A percentile compares a stretch with the other conserved stretches of the same genome.
Conservation (phyloP, 306 rosid genomes). For the Rubus parviflorus region DNA sequence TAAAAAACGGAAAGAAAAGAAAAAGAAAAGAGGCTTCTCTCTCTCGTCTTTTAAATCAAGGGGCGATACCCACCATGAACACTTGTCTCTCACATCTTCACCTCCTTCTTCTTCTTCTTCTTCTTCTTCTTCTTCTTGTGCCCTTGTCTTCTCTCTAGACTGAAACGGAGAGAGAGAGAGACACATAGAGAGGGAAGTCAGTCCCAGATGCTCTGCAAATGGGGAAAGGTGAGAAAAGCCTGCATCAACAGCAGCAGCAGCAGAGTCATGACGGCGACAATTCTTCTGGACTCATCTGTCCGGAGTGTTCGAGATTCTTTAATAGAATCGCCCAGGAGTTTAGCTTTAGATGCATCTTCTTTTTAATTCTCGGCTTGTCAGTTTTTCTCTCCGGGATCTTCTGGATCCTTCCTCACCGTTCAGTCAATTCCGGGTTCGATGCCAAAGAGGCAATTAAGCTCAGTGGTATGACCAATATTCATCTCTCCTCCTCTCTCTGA, state of each 20-base stretch:
- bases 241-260: slow-evolving; percentile 39
- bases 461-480: slow-evolving; percentile 45
- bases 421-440: slow-evolving; percentile 42
- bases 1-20: background rate
- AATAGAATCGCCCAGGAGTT: slow-evolving; percentile 33
- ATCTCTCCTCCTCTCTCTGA: background rate
- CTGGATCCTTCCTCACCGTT: slow-evolving; percentile 68
- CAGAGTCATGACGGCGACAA: slow-evolving; percentile 24
- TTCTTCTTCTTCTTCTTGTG: slow-evolving; percentile 8
- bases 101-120: slow-evolving; percentile 20
- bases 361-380: slow-evolving; percentile 55
- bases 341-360: slow-evolving; percentile 71
- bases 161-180: slow-evolving; percentile 8
- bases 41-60: background rate
- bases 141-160: background rate
- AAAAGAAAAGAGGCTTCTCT: background rate
- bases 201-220: slow-evolving; percentile 57
- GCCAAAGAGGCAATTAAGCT: slow-evolving; percentile 60
- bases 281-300: slow-evolving; percentile 44
- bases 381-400: slow-evolving; percentile 72
- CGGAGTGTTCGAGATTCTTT: slow-evolving; percentile 44
- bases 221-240: slow-evolving; percentile 52
- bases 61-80: slow-evolving; percentile 31
- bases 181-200: background rate
- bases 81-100: slow-evolving; percentile 35